Base-by-base conservation (phyloP, 805 yeast genomes). In the Candida verbasci region DNA sequence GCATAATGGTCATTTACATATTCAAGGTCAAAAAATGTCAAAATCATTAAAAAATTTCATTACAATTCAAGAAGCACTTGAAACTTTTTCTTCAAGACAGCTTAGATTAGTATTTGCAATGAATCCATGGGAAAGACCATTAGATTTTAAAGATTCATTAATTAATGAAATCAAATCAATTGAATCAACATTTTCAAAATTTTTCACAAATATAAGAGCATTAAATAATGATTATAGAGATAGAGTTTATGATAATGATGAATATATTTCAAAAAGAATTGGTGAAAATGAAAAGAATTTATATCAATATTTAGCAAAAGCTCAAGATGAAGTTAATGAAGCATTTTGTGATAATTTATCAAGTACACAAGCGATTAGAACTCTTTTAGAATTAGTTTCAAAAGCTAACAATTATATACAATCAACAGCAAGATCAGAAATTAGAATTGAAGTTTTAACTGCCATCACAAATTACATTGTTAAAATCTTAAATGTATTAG, bases 1-100 rank as follows among this genome's bases (percentile, higher is more conserved):
- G 60, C 99, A 93, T 60, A 87, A 95, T 28, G 99, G 99, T 27
- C 99, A 93, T 62, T 73, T 93, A 52, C 98, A 93, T 58, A 93
- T 93, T 48, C 97, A 93, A 61, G 99, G 99, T 15, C 97, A 88
- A 64, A 93, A 93, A 56, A 93, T 93, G 99, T 83, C 95, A 32
- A 93, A 93, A 65, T 82, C 94, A 29, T 71, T 93, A 54, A 93
- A 93, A 61, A 93, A 93, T 64, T 93, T 93, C 58, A 91, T 93
- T 54, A 88, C 97, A 9, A 87, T 93, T 48, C 85, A 83, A 45
- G 95, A 91, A 55, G 97, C 97, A 1, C 71, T 93, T 44, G 62
- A 70, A 38, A 75, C 60, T 45, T 86, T 78, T 52, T 59, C 84
- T 2, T 61, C 93, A 1, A 78, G 97, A 49, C 97, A 93, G 59